Evolutionary conservation across 2,329 filamentous ascomycete genomes (phyloP).

Genomic region (Sarocladium oryzae): DNA sequence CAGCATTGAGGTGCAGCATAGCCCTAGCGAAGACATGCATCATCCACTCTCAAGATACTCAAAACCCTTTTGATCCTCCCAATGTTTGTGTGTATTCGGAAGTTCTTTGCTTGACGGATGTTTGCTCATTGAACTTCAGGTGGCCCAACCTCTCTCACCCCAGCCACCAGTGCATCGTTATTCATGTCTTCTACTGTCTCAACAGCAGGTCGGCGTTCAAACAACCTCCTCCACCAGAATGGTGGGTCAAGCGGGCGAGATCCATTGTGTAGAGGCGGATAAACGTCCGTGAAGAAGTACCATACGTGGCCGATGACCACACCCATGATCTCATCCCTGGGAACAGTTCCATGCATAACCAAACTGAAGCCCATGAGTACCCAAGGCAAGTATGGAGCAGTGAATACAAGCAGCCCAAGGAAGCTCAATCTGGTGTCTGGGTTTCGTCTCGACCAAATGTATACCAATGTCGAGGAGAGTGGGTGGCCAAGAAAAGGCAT

Average conservation of each 20-base stretch:
- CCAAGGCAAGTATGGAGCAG: constrained; percentile 92
- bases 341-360: constrained; percentile 80
- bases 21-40: too few relatives aligned
- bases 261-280: constrained; percentile 81
- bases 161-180: constrained; percentile 57
- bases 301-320: constrained; percentile 92
- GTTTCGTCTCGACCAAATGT: constrained; percentile 95
- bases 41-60: too few relatives aligned
- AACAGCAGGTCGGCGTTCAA: constrained; percentile 51
- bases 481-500: constrained; percentile 94
- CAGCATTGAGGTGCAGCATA: too few relatives aligned
- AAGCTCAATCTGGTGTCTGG: constrained; percentile 87
- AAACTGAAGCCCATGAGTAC: constrained; percentile 90
- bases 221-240: constrained; percentile 80
- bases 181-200: constrained; percentile 50
- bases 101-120: too few relatives aligned
- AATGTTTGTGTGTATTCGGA: too few relatives aligned
- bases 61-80: too few relatives aligned
- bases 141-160: constrained; percentile 25
- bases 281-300: constrained; percentile 98
- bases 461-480: constrained; percentile 86
- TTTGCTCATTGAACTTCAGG: constrained; percentile 10
- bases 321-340: constrained; percentile 94
- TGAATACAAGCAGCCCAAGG: constrained; percentile 82
- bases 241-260: constrained; percentile 84